These are phyloP conservation scores for Zygoascus tannicola DNA, from an alignment of 805 yeast species.

Conservation along the genomic window DNA sequence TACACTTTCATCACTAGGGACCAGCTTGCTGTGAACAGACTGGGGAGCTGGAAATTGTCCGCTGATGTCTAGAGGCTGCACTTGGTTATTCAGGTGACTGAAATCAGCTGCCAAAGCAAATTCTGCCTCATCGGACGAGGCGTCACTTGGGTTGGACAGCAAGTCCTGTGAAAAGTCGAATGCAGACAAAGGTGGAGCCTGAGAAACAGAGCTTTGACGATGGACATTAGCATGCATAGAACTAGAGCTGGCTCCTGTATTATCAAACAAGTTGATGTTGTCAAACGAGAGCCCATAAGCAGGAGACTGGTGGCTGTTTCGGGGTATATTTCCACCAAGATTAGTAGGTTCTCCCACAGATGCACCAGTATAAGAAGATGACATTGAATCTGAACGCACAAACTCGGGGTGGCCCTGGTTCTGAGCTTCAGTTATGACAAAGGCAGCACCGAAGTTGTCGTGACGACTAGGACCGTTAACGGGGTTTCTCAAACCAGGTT, in stretches of 20 bases:
- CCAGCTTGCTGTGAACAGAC: not conserved
- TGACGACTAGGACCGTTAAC: not conserved
- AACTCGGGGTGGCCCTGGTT: not conserved
- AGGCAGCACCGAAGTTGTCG: not conserved
- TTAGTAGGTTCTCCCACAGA: not conserved
- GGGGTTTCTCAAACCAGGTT: not conserved
- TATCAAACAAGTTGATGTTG: constrained; percentile 33
- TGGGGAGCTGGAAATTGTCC: too few relatives aligned
- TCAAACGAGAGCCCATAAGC: constrained; percentile 24
- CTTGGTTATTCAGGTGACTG: not conserved
- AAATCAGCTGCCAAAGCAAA: not conserved
- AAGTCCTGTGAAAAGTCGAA: not conserved
- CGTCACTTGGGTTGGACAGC: not conserved
- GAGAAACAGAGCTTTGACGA: too few relatives aligned
- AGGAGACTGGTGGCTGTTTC: constrained; percentile 51
- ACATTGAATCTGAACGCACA: constrained; percentile 7
- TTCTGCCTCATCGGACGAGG: not conserved
- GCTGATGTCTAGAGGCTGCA: not conserved
- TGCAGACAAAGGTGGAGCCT: not conserved
- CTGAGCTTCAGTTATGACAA: not conserved
- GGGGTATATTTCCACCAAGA: constrained; percentile 4
- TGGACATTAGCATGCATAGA: not conserved
- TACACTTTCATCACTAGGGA: not conserved
- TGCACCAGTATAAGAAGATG: constrained; percentile 1
- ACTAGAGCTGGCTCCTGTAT: not conserved